These are phyloP conservation scores for Laburnicola sp. DNA, from an alignment of 2,329 filamentous ascomycete species.

Conservation along the genomic window DNA sequence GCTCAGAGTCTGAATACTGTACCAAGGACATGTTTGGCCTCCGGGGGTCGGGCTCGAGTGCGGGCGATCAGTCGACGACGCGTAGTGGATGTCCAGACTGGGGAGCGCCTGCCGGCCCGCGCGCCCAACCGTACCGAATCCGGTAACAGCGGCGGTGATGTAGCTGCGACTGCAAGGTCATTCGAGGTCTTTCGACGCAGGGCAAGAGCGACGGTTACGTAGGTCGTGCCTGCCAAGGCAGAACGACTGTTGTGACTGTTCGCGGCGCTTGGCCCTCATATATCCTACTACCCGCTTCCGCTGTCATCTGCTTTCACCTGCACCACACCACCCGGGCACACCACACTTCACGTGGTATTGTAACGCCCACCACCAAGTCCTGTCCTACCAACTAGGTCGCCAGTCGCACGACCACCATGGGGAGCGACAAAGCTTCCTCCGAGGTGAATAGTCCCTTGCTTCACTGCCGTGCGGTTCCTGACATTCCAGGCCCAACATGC, in stretches of 20 bases:
- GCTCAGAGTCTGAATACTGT: slow-evolving; percentile 59
- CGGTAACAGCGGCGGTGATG: slow-evolving; percentile 28
- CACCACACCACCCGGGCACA: background rate
- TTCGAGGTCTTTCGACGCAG: slow-evolving; percentile 7
- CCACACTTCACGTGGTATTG: slow-evolving; percentile 6
- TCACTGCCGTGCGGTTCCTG: slow-evolving; percentile 3
- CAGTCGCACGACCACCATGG: slow-evolving; percentile 15
- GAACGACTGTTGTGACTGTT: slow-evolving; percentile 14
- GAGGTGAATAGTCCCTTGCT: slow-evolving; percentile 18
- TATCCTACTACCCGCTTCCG: slow-evolving; percentile 10
- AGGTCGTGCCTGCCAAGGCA: slow-evolving; percentile 40
- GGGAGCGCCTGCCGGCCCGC: slow-evolving; percentile 10
- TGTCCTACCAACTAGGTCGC: slow-evolving; percentile 5
- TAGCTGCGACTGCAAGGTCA: slow-evolving; percentile 24
- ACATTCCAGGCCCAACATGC: slow-evolving; percentile 62
- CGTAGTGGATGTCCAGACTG: background rate
- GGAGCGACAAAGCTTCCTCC: slow-evolving; percentile 17
- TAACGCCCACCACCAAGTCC: background rate
- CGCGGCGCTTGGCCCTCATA: background rate
- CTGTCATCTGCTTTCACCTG: slow-evolving; percentile 8
- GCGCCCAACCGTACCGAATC: slow-evolving; percentile 12
- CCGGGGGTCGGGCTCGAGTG: slow-evolving; percentile 9
- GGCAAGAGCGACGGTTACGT: slow-evolving; percentile 24
- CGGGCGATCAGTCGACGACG: slow-evolving; percentile 1
- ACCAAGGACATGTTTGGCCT: slow-evolving; percentile 38